Base-by-base conservation (phyloP, 208 protist species). In the Acanthamoeba sp. region DNA sequence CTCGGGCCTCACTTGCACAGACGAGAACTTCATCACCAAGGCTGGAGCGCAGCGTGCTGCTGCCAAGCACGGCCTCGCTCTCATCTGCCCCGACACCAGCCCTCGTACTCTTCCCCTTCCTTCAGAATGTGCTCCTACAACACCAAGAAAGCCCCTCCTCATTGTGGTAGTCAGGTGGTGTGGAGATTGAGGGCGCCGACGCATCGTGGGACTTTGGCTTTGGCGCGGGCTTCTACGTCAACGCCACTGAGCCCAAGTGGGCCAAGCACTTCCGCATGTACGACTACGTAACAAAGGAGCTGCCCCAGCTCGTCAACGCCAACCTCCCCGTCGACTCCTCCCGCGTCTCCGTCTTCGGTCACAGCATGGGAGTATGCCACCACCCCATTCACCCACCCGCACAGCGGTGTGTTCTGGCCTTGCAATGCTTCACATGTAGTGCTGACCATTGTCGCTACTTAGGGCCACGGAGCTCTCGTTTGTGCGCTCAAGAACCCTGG, bases 21-120 rank as follows among this genome's bases (percentile, higher is more conserved):
- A 98, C 80, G 95, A 98, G 82, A 98, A 98, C 95, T 97, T 98
- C 66, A 96, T 97, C 59, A 55, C 71, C 42, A 98, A 98, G 64
- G 29, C 93, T 24, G 96, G 97, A 62, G 95, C 92, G 24, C 64
- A 95, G 34, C 59, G 80, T 36, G 89, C 62, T 73, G 95, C 95
- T 0, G 59, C 52, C 38, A 34, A 96, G 59, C 66, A 88, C 22
- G 93, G 94, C 32, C 29, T 98, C 12, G 93, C 95, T 27, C 55
- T 97, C 36, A 78, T 97, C 32, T 92, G 82, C 93, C 96, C 96
- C 4, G 96, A 97, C 95, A 97, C 96, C 12, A 95, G 89, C 40
- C 96, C 96, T 66, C 91, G 96, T 96, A 62, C 18, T 93, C 64
- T n/a, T 20, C 3, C 40, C 73, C 29, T 50, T 48, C 73, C 18